A percentile compares a stretch with the other conserved stretches of the same genome.
These are phyloP conservation scores for Glutinoglossum americanum DNA, from an alignment of 495 filamentous ascomycete genomes.

Conservation along the genomic window DNA sequence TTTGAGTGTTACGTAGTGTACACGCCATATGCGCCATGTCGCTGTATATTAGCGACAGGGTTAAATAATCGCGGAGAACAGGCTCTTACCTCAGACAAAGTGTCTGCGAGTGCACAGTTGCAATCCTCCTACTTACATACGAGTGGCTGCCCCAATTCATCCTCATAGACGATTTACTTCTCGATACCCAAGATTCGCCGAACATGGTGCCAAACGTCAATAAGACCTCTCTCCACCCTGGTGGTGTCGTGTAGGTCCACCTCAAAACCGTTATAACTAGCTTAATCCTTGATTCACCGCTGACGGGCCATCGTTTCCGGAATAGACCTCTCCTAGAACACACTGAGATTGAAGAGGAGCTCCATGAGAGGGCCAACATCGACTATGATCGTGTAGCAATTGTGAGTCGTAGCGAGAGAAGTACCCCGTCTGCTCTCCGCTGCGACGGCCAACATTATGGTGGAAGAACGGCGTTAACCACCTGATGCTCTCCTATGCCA, in stretches of 20 bases:
- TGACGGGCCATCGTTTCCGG: neutral
- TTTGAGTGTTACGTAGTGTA: too few relatives aligned
- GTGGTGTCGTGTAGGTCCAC: slow-evolving; percentile 3
- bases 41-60: too few relatives aligned
- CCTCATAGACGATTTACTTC: too few relatives aligned
- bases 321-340: slow-evolving; percentile 3
- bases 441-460: neutral
- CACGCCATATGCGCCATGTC: too few relatives aligned
- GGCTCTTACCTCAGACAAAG: too few relatives aligned
- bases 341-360: slow-evolving; percentile 28
- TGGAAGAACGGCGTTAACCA: neutral
- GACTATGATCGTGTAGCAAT: slow-evolving; percentile 98
- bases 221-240: slow-evolving; percentile 6
- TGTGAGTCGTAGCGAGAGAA: slow-evolving; percentile 27
- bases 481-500: slow-evolving; percentile 20
- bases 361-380: slow-evolving; percentile 95
- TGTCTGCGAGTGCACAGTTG: too few relatives aligned
- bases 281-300: neutral
- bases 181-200: too few relatives aligned
- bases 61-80: too few relatives aligned
- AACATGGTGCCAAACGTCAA: neutral
- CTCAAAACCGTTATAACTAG: neutral
- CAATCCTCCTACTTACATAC: too few relatives aligned
- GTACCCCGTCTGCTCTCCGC: neutral
- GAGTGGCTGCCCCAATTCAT: too few relatives aligned